Evolutionary conservation across 2,329 filamentous ascomycete genomes (phyloP).

Genomic region (Xylariomycetidae sp.): DNA sequence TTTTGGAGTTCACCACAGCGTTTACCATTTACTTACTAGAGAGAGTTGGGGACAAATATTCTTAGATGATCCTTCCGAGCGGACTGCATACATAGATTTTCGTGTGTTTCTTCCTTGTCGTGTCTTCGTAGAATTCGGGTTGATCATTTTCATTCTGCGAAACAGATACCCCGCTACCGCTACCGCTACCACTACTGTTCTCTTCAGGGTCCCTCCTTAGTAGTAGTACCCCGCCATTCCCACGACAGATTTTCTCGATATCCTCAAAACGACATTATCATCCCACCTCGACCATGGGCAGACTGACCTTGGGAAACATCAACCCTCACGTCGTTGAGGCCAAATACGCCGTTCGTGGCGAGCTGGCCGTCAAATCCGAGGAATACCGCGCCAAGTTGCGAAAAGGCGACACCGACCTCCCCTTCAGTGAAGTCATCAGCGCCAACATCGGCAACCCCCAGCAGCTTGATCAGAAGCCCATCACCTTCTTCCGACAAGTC

Average conservation of each 20-base stretch:
- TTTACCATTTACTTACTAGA: too few species aligned
- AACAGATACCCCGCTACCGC: too few species aligned
- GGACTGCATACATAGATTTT: too few species aligned
- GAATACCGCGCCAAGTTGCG: constrained; percentile 74
- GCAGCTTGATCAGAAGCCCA: constrained; percentile 97
- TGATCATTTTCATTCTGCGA: too few species aligned
- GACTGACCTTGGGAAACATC: constrained; percentile 79
- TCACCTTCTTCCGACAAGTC: constrained; percentile 98
- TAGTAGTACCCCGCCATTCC: constrained; percentile 19
- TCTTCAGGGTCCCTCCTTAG: constrained; percentile 12
- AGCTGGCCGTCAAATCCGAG: constrained; percentile 90
- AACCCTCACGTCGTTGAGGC: constrained; percentile 83
- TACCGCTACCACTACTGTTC: constrained; percentile 8
- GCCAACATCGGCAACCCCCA: constrained; percentile 99
- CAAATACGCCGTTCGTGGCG: constrained; percentile 94
- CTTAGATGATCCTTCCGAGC: too few species aligned
- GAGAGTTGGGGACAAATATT: too few species aligned
- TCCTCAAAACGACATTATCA: constrained; percentile 13
- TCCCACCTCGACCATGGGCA: constrained; percentile 24
- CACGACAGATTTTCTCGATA: constrained; percentile 6
- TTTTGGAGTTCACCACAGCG: too few species aligned
- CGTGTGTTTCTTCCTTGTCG: too few species aligned
- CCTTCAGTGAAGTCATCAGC: constrained; percentile 87
- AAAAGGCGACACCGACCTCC: constrained; percentile 57
- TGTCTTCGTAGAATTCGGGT: too few species aligned